Evolutionary conservation across 2,329 filamentous ascomycete genomes (phyloP), one percentile per base, ranked within the genome.

Genomic region (Fusarium siculi): DNA sequence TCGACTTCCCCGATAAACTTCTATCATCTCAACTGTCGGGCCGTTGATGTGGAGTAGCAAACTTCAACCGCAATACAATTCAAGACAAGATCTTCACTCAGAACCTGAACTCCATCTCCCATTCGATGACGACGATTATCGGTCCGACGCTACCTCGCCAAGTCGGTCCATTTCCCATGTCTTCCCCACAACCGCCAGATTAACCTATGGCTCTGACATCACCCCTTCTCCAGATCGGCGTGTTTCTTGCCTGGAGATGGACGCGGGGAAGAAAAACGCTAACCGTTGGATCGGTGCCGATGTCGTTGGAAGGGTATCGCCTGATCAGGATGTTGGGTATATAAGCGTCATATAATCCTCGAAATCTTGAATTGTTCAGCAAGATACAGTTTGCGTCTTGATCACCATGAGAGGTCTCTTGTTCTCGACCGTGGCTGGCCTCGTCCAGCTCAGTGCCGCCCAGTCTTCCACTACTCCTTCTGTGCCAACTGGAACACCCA

Each of bases 401-500:
- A 40, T 40, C 50, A 28, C n/a, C 32, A 66, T 66, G 63, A 58
- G 34, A 40, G n/a, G 47, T 21, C 28, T 49, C 18, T 18, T 66
- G 6, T 37, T 68, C 5, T 52, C 49, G 39, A 36, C 42, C 28
- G 8, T 63, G 36, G 32, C 43, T 46, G 57, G 66, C 15, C 66
- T 68, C 18, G 36, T 36, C 18, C 61, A 52, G 40, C 23, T 59
- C 0, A 34, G 37, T 9, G 9, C 28, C 8, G 50, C 58, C 4
- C 44, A 60, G 10, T 40, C 64, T 18, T 25, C 55, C 5, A 67
- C 64, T 1, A 32, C 44, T 11, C 21, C 25, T 19, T 7, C 53
- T 30, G 72, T 79, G 10, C 74, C 77, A 1, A 76, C 76, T 1
- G 77, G 73, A 6, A 68, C 58, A 21, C 75, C 78, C 9, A 63